A percentile compares a stretch with the other conserved stretches of the same genome.
Conservation (phyloP, 2,329 filamentous ascomycete species). For the Drechslerella dactyloides region DNA sequence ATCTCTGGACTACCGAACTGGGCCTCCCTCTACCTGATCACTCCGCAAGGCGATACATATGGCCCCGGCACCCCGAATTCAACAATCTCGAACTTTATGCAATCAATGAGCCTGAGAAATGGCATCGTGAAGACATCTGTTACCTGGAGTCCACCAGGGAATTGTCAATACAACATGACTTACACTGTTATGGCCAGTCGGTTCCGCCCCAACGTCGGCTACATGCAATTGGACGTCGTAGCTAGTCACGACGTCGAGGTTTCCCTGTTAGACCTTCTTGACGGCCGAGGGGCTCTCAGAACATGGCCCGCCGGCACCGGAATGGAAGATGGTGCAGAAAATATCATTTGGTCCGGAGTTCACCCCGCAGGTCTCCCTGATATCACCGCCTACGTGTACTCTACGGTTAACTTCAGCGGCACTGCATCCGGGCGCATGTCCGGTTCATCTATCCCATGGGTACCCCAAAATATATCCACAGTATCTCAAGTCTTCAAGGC, state of each 20-base stretch:
- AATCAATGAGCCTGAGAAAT: slow-evolving; percentile 68
- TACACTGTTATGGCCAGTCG: slow-evolving; percentile 62
- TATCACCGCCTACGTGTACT: slow-evolving; percentile 68
- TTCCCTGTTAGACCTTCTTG: slow-evolving; percentile 70
- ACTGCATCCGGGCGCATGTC: slow-evolving; percentile 54
- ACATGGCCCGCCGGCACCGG: slow-evolving; percentile 67
- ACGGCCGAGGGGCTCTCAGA: slow-evolving; percentile 72
- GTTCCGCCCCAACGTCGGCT: slow-evolving; percentile 58
- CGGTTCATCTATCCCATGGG: slow-evolving; percentile 55
- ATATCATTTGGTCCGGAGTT: slow-evolving; percentile 70
- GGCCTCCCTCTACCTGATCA: slow-evolving; percentile 56
- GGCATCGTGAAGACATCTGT: slow-evolving; percentile 71
- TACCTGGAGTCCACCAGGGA: slow-evolving; percentile 67
- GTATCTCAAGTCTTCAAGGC: slow-evolving; percentile 69
- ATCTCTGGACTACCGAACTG: slow-evolving; percentile 75
- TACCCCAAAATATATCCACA: slow-evolving; percentile 67
- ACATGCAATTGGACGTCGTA: slow-evolving; percentile 67
- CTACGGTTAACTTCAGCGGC: slow-evolving; percentile 60
- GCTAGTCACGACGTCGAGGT: slow-evolving; percentile 61
- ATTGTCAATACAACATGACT: slow-evolving; percentile 65
- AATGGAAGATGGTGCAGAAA: slow-evolving; percentile 60
- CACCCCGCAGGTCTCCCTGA: slow-evolving; percentile 68
- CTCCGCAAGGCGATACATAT: slow-evolving; percentile 59
- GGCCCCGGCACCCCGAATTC: slow-evolving; percentile 67
- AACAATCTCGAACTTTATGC: slow-evolving; percentile 68